Percentiles rank a stretch among this genome's conserved stretches.
Evolutionary conservation across 306 rosid species (phyloP).

Genomic region (Prunus campanulata): DNA sequence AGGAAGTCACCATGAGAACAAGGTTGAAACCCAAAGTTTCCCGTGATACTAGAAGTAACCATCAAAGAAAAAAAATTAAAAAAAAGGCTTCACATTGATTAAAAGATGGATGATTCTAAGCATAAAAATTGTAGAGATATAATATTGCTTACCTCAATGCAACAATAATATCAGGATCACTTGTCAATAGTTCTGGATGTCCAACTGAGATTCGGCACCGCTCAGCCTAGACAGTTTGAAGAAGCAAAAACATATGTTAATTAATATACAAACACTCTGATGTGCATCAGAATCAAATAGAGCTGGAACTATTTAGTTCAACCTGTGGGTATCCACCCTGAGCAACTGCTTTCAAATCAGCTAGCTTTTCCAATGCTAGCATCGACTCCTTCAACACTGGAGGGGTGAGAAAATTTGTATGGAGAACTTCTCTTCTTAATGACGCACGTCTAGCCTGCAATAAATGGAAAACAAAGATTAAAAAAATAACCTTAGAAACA

Average conservation of each 20-base stretch:
- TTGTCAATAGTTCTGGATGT: conserved; percentile 65
- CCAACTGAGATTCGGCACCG: conserved; percentile 91
- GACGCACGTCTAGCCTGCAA: conserved; percentile 78
- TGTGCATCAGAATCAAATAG: neutral
- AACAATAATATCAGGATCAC: conserved; percentile 80
- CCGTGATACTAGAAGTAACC: conserved; percentile 60
- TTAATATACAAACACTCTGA: neutral
- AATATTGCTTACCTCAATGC: conserved; percentile 62
- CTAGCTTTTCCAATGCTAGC: conserved; percentile 65
- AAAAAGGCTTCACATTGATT: conserved; percentile 11
- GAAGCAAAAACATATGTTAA: conserved; percentile 9
- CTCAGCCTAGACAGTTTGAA: conserved; percentile 64
- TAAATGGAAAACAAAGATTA: conserved; percentile 9
- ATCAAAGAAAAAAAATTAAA: conserved; percentile 10
- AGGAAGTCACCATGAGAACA: conserved; percentile 91
- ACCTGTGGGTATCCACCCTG: conserved; percentile 99
- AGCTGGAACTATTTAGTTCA: conserved; percentile 17
- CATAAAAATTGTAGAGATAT: conserved; percentile 11
- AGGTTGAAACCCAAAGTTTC: conserved; percentile 79
- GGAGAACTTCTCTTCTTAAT: conserved; percentile 70
- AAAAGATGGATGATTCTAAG: conserved; percentile 8
- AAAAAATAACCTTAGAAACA: conserved; percentile 1
- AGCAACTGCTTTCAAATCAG: conserved; percentile 68
- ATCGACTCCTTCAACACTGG: conserved; percentile 84
- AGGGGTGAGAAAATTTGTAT: conserved; percentile 83